Base-by-base conservation (phyloP, 1,284 basidiomycete species). In the Rugosomyces carneus region DNA sequence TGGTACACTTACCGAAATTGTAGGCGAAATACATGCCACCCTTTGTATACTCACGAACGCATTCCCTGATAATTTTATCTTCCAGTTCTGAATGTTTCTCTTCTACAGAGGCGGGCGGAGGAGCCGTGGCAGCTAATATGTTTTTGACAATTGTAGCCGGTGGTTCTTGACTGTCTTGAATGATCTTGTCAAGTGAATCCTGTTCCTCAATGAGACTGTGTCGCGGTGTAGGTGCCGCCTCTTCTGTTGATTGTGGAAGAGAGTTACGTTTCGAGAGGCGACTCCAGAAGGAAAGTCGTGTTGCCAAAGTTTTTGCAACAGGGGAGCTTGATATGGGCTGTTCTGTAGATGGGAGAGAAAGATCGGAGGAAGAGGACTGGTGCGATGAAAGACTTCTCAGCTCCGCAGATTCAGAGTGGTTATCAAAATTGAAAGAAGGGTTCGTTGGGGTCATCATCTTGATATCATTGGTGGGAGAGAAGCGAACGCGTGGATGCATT, bases 1-100 rank as follows among this genome's bases (percentile, higher is more conserved):
- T 31, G 7, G n/a, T 15, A 35, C 13, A 53, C 69, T 42, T 58
- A 87, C 88, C 87, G 52, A 89, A 89, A 47, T 72, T 77, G 58
- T 89, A 84, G 1, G 88, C 71, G 56, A 88, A 90, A 63, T 83
- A 89, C 84, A 92, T 89, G 36, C 80, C 82, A 7, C 85, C 86
- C 54, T 84, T 84, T 5, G 74, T 72, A 54, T 81, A 88, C 53
- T 87, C 80, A 47, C 73, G 72, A 26, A 89, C 69, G 39, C 75
- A 77, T 62, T 90, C 85, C 26, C 78, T 72, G n/a, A 90, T 65
- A 34, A 91, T 79, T 65, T 89, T 89, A 27, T 75, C 71, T 57
- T 91, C 89, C 7, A 93, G 64, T 57, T 88, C 83, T 2, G 72
- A 72, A 54, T 84, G 77, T 54, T 71, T 76, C 57, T 86, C 82